Conservation (phyloP, 2,329 filamentous ascomycete genomes). For the Rutstroemia sp. region DNA sequence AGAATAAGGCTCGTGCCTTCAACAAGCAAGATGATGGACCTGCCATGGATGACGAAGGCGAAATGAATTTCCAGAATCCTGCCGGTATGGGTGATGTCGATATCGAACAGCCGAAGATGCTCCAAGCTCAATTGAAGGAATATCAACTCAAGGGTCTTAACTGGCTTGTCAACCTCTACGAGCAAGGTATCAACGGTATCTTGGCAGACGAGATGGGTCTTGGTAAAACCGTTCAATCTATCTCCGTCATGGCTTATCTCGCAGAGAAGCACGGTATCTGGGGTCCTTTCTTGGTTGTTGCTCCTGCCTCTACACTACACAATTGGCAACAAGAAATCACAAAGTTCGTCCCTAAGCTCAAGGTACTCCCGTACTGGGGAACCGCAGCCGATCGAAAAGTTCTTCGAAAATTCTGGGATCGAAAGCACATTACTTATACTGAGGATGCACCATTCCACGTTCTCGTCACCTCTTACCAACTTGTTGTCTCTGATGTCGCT, state of each 20-base stretch:
- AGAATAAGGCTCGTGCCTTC: conserved; percentile 87
- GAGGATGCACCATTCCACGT: conserved; percentile 94
- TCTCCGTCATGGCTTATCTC: conserved; percentile 98
- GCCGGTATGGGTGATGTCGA: conserved; percentile 91
- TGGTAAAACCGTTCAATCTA: conserved; percentile 97
- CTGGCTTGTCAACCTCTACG: conserved; percentile 97
- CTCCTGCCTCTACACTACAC: conserved; percentile 91
- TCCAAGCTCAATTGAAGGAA: conserved; percentile 92
- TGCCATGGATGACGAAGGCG: conserved; percentile 80
- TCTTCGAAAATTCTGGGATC: conserved; percentile 96
- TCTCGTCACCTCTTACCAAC: conserved; percentile 91
- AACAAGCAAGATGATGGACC: conserved; percentile 63
- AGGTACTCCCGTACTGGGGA: conserved; percentile 96
- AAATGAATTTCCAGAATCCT: conserved; percentile 99
- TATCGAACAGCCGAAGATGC: conserved; percentile 87
- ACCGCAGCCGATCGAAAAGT: conserved; percentile 91
- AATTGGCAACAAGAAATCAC: conserved; percentile 99
- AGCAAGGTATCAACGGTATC: conserved; percentile 99
- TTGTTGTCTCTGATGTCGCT: conserved; percentile 90
- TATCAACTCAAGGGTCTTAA: conserved; percentile 99
- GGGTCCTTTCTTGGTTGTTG: conserved; percentile 95
- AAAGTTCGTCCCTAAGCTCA: conserved; percentile 88
- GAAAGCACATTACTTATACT: conserved; percentile 92
- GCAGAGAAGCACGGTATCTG: conserved; percentile 97
- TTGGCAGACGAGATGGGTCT: conserved; percentile 99